These are phyloP conservation scores for Chytridiales sp. DNA, from an alignment of 371 early-diverging fungal genomes.

Conservation along the genomic window DNA sequence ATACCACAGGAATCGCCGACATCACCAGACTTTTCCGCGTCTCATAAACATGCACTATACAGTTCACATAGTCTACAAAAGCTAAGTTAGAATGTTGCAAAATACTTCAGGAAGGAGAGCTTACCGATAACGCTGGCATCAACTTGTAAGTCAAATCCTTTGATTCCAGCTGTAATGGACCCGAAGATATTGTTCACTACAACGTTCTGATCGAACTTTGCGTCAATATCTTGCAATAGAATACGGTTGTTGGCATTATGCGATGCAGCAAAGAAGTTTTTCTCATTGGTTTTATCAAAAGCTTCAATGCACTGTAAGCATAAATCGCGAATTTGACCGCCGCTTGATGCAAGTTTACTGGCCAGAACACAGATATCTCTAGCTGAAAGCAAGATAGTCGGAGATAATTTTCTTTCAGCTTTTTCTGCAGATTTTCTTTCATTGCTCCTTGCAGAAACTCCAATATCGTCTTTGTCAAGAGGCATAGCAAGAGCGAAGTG, in stretches of 20 bases:
- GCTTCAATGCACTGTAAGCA: slow-evolving; percentile 70
- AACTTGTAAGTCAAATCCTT: slow-evolving; percentile 49
- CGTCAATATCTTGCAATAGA: slow-evolving; percentile 53
- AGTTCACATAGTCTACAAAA: slow-evolving; percentile 70
- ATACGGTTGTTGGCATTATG: slow-evolving; percentile 73
- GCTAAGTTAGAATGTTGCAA: slow-evolving; percentile 67
- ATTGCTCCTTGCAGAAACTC: background rate
- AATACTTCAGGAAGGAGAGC: no score
- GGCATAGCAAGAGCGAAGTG: slow-evolving; percentile 72
- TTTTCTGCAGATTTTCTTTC: slow-evolving; percentile 1
- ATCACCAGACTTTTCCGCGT: slow-evolving; percentile 56
- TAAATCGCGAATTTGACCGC: slow-evolving; percentile 59
- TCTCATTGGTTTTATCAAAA: slow-evolving; percentile 71
- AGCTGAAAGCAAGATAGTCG: slow-evolving; percentile 66
- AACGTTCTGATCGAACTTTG: background rate
- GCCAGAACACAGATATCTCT: slow-evolving; percentile 59
- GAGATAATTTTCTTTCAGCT: slow-evolving; percentile 3
- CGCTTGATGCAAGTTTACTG: slow-evolving; percentile 59
- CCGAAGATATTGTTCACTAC: slow-evolving; percentile 1
- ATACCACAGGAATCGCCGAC: background rate
- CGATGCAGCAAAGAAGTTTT: slow-evolving; percentile 63
- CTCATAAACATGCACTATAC: slow-evolving; percentile 65
- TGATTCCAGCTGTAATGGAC: slow-evolving; percentile 25
- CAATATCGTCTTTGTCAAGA: slow-evolving; percentile 47
- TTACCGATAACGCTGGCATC: no score